phyloP scores from a whole-genome alignment of 1,284 basidiomycete species.

The Cerioporus squamosus region DNA sequence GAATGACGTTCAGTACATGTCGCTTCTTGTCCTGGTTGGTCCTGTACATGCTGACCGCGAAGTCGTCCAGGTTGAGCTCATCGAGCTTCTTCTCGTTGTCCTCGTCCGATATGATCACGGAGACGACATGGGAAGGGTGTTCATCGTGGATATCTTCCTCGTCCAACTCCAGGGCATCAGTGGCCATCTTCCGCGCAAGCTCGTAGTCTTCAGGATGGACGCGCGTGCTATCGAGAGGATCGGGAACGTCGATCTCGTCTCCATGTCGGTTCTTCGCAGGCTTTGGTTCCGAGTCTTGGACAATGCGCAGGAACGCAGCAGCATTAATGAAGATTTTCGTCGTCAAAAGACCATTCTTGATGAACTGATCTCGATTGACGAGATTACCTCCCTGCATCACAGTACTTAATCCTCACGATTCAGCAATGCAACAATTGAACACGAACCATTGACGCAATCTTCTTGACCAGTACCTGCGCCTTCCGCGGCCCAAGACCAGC shows the following conservation, averaged over 20 bases:
- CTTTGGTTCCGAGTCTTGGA: conserved; percentile 62
- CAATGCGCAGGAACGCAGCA: conserved; percentile 88
- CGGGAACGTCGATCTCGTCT: conserved; percentile 72
- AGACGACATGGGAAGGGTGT: conserved; percentile 87
- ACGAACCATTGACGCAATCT: conserved; percentile 74
- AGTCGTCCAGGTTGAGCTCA: conserved; percentile 95
- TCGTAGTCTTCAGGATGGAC: conserved; percentile 99
- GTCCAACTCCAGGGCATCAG: conserved; percentile 94
- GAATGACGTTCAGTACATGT: conserved; percentile 87
- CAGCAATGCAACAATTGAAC: not conserved
- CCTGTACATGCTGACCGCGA: conserved; percentile 90
- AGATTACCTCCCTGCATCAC: conserved; percentile 76
- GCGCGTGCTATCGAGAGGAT: conserved; percentile 94
- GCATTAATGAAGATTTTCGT: conserved; percentile 92
- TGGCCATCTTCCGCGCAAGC: conserved; percentile 97
- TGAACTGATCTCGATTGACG: conserved; percentile 84
- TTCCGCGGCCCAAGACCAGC: conserved; percentile 96
- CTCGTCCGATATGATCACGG: conserved; percentile 83
- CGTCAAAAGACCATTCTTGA: conserved; percentile 79
- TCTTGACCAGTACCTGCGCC: conserved; percentile 84
- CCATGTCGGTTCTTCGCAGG: conserved; percentile 69
- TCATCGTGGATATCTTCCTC: conserved; percentile 93
- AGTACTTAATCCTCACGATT: conserved; percentile 10
- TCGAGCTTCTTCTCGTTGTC: conserved; percentile 85
- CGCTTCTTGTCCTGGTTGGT: conserved; percentile 87